Evolutionary conservation across 805 yeast genomes (phyloP).

Genomic region (Saturnispora gosingensis): DNA sequence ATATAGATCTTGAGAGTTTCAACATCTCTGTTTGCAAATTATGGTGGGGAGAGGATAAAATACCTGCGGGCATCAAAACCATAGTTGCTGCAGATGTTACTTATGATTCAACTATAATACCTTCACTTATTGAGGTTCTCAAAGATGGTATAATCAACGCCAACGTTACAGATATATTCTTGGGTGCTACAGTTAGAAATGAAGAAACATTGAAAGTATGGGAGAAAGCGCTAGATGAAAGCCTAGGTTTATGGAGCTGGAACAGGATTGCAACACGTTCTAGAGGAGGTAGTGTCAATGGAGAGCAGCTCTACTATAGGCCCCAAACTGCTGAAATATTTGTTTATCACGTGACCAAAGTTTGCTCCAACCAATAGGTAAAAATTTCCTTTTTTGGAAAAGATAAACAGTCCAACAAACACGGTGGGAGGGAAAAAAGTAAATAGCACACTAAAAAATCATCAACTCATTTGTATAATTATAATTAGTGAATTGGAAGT

Average conservation of each 20-base stretch:
- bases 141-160: slow-evolving; percentile 26
- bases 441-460: not conserved
- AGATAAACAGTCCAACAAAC: not conserved
- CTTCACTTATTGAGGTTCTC: slow-evolving; percentile 43
- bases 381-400: not conserved
- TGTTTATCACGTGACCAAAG: not conserved
- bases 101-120: slow-evolving; percentile 58
- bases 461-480: not conserved
- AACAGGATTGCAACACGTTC: slow-evolving; percentile 6
- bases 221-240: slow-evolving; percentile 27
- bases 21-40: slow-evolving; percentile 30
- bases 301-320: not conserved
- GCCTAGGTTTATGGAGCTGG: slow-evolving; percentile 24
- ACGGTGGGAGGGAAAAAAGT: not conserved
- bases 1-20: slow-evolving; percentile 11
- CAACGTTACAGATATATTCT: slow-evolving; percentile 21
- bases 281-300: not conserved
- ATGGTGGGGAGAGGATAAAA: slow-evolving; percentile 50
- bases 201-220: slow-evolving; percentile 38
- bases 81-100: slow-evolving; percentile 85
- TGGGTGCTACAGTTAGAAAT: slow-evolving; percentile 75
- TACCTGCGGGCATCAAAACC: slow-evolving; percentile 37
- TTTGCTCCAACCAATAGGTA: not conserved
- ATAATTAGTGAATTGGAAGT: not conserved
- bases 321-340: not conserved